phyloP scores from a whole-genome alignment of 805 yeast genomes.

The Komagataella ulmi region DNA sequence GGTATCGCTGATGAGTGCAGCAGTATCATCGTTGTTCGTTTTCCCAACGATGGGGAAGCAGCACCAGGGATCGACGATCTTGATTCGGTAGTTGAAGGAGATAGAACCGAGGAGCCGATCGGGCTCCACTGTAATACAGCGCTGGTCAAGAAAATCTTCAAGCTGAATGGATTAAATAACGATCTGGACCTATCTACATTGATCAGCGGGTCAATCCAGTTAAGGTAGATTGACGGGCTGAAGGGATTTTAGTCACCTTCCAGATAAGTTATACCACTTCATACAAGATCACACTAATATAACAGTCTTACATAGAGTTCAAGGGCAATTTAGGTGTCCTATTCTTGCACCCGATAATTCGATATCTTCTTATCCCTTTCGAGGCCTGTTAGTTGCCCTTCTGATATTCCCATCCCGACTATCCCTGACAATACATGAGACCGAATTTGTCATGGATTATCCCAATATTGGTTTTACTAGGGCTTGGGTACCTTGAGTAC shows the following conservation, averaged over 20 bases:
- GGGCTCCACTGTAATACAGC: background rate
- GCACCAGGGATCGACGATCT: constrained; percentile 8
- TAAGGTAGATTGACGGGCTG: background rate
- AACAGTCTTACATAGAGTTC: constrained; percentile 93
- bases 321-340: constrained; percentile 12
- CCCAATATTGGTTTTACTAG: constrained; percentile 3
- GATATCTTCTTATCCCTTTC: background rate
- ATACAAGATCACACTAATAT: constrained; percentile 13
- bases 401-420: background rate
- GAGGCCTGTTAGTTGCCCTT: background rate
- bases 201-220: background rate
- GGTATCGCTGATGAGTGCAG: constrained; percentile 44
- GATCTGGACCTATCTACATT: background rate
- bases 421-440: background rate
- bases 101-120: background rate
- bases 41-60: constrained; percentile 16
- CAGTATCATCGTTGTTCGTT: constrained; percentile 37
- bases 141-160: background rate
- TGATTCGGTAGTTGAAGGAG: constrained; percentile 17
- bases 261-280: too few relatives aligned
- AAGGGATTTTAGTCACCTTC: too few relatives aligned
- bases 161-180: background rate
- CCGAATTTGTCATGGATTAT: background rate
- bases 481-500: constrained; percentile 15
- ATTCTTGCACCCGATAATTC: too few relatives aligned